Percentiles rank a stretch among this genome's conserved stretches.
Conservation (phyloP, 805 yeast genomes). For the Yamadazyma akitaensis region DNA sequence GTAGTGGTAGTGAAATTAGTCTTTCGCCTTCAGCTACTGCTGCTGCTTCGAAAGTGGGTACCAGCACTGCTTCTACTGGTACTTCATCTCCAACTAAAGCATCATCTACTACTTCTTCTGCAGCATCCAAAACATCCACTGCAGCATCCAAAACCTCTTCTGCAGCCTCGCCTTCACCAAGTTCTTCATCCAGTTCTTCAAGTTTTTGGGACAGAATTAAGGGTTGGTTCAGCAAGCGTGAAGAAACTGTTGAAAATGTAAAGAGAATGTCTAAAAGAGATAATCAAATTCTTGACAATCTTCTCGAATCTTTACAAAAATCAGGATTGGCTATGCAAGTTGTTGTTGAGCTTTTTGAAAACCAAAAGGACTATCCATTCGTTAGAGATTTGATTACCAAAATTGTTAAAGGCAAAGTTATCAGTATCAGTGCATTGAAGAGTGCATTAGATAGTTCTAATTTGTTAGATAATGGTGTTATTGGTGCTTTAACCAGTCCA, state of each 20-base stretch:
- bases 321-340: constrained; percentile 30
- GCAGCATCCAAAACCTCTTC: constrained; percentile 5
- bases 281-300: constrained; percentile 19
- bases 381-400: constrained; percentile 22
- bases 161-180: constrained; percentile 5
- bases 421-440: constrained; percentile 15
- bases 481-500: constrained; percentile 15
- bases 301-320: constrained; percentile 25
- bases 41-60: constrained; percentile 7
- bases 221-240: constrained; percentile 16
- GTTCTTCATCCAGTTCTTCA: constrained; percentile 3
- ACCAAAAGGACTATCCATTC: constrained; percentile 19
- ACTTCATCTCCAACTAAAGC: constrained; percentile 4
- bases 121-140: constrained; percentile 2
- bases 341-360: constrained; percentile 22
- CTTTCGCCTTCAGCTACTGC: constrained; percentile 15
- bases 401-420: constrained; percentile 20
- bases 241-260: constrained; percentile 3
- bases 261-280: constrained; percentile 15
- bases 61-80: constrained; percentile 3
- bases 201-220: constrained; percentile 4
- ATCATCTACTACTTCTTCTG: constrained; percentile 3
- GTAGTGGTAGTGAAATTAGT: constrained; percentile 5
- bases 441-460: constrained; percentile 17
- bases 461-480: constrained; percentile 16